Evolutionary conservation across 768 basidiomycete genomes (phyloP), one percentile per base, ranked within the genome.

Genomic region (Leccinum obscurum): DNA sequence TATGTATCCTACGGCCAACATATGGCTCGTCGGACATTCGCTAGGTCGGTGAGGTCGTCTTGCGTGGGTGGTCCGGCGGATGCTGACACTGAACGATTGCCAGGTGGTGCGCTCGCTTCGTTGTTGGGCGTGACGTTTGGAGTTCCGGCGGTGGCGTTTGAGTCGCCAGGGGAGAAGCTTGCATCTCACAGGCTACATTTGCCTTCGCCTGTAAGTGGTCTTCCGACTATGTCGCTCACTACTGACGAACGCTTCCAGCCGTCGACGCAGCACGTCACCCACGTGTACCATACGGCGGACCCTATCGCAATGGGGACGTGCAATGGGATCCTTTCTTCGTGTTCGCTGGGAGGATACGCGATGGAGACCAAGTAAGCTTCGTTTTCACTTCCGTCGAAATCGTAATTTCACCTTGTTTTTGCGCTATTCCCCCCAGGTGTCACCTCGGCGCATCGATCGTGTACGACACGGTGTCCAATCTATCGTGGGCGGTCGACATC

Each of bases 281-380:
- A 98, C 72, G 80, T 98, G 30, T 97, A 91, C 74, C 92, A 97
- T 69, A 96, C 89, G 22, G 95, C 95, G 28, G 95, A 98, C 75
- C 95, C 95, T 6, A 91, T 98, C 54, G 85, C 95, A 20, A 93
- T 93, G 87, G 91, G 91, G 37, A 88, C 86, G 8, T 94, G 93
- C 75, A 94, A 84, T 58, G 92, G 92, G 14, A 77, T 90, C 2
- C 68, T 91, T 1, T 94, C 90, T 1, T 84, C 87, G 1, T 98
- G 95, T 70, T 86, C 90, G 4, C 74, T 93, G 10, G 92, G 82
- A 22, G 95, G 95, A n/a, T 97, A 91, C 69, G 95, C 93, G 3
- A 81, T 95, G 81, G 93, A 94, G 74, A 82, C 88, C 41, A 79
- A 81, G 86, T 88, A 39, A 35, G 81, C 75, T 46, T 41, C 20